phyloP scores from a whole-genome alignment of 192 early-diverging fungal genomes.

The Chytriomyces sp. region DNA sequence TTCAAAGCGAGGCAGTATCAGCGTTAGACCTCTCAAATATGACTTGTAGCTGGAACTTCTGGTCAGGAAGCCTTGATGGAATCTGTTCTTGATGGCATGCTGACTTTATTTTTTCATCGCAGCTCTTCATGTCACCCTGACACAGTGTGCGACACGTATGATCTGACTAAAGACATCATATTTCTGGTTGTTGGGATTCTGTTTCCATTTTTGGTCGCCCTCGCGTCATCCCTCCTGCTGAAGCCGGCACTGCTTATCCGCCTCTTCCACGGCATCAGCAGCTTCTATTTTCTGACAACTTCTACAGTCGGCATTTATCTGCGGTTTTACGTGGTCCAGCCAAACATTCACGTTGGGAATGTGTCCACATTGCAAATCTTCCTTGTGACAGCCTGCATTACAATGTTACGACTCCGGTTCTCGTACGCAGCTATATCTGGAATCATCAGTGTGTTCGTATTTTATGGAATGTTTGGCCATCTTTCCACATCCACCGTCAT shows the following conservation, averaged over 20 bases:
- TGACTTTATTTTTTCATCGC: background rate
- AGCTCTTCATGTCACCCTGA: slow-evolving; percentile 45
- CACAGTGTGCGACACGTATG: slow-evolving; percentile 44
- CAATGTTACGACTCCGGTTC: slow-evolving; percentile 4
- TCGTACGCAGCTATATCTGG: slow-evolving; percentile 2
- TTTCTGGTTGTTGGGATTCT: slow-evolving; percentile 44
- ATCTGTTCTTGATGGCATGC: background rate
- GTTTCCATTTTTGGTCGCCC: slow-evolving; percentile 35
- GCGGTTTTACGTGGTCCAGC: slow-evolving; percentile 25
- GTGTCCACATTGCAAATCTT: slow-evolving; percentile 15
- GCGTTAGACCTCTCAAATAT: too few species aligned
- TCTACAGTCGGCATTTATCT: slow-evolving; percentile 13
- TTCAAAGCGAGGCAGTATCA: background rate
- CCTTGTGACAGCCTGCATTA: background rate
- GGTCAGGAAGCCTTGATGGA: too few species aligned
- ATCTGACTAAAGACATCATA: slow-evolving; percentile 35
- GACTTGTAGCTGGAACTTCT: too few species aligned
- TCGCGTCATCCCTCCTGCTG: slow-evolving; percentile 30
- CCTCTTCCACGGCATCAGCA: slow-evolving; percentile 4
- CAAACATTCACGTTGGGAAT: background rate
- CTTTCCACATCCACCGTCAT: background rate
- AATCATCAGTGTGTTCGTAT: slow-evolving; percentile 6
- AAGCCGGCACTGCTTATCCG: slow-evolving; percentile 8
- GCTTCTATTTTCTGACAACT: slow-evolving; percentile 14
- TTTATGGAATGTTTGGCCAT: slow-evolving; percentile 16